Evolutionary conservation across 2,329 filamentous ascomycete genomes (phyloP).

Genomic region (Myriosclerotinia scirpicola): DNA sequence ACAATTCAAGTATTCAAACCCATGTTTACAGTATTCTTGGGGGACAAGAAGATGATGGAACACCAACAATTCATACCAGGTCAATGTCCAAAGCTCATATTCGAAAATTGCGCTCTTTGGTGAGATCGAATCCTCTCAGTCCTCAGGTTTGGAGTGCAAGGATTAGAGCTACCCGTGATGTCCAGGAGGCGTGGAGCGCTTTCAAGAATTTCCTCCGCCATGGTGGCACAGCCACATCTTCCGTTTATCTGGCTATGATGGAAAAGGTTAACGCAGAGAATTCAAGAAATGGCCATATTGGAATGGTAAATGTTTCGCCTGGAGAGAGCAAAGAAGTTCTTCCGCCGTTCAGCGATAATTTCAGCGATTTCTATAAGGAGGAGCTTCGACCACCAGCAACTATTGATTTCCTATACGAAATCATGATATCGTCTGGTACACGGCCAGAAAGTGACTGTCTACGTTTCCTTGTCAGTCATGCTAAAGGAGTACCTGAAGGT

Average conservation of each 20-base stretch:
- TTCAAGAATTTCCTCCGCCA: conserved; percentile 41
- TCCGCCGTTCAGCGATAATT: conserved; percentile 56
- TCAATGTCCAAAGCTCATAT: conserved; percentile 35
- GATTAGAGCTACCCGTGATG: conserved; percentile 59
- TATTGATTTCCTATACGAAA: conserved; percentile 56
- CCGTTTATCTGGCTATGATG: conserved; percentile 61
- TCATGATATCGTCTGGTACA: conserved; percentile 55
- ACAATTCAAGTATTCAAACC: conserved; percentile 48
- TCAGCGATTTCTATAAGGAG: conserved; percentile 64
- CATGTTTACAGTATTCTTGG: conserved; percentile 53
- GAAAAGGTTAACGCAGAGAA: conserved; percentile 51
- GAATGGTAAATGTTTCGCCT: conserved; percentile 46
- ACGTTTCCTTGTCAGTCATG: conserved; percentile 55
- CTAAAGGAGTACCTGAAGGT: conserved; percentile 49
- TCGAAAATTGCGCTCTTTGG: conserved; percentile 19
- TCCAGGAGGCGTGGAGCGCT: conserved; percentile 59
- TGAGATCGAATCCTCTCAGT: conserved; percentile 9
- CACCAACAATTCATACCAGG: conserved; percentile 58
- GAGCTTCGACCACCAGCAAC: conserved; percentile 58
- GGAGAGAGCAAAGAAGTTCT: conserved; percentile 60
- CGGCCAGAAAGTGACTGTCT: conserved; percentile 53
- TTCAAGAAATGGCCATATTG: conserved; percentile 33
- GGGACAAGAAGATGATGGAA: conserved; percentile 51
- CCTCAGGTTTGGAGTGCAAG: conserved; percentile 52
- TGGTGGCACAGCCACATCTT: conserved; percentile 42